These are phyloP conservation scores for Platismatia glauca DNA, from an alignment of 495 filamentous ascomycete species.

Conservation along the genomic window DNA sequence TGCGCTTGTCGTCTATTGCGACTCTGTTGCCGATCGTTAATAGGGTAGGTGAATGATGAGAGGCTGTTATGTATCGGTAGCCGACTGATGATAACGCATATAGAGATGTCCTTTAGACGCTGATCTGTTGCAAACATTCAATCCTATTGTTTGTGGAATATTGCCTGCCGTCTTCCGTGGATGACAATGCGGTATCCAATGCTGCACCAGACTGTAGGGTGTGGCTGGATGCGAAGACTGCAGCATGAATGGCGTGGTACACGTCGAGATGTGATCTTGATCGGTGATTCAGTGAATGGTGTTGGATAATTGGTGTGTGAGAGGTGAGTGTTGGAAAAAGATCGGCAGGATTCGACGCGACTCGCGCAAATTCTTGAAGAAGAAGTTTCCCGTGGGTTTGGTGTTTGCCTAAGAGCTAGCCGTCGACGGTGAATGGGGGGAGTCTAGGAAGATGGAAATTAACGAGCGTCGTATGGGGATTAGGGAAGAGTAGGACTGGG, in stretches of 20 bases:
- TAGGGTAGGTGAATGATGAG: no score
- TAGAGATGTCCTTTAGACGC: slow-evolving; percentile 1
- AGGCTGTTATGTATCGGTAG: neutral
- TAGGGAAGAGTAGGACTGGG: neutral
- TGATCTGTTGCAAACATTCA: slow-evolving; percentile 1
- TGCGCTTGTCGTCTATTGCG: slow-evolving; percentile 16
- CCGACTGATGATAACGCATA: slow-evolving; percentile 6
- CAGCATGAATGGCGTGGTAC: neutral
- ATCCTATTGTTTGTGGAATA: neutral
- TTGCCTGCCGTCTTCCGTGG: neutral
- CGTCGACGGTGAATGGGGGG: neutral
- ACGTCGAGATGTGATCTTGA: neutral
- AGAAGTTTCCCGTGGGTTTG: slow-evolving; percentile 1
- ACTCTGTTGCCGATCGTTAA: slow-evolving; percentile 6
- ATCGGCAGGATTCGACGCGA: slow-evolving; percentile 4
- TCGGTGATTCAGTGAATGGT: neutral
- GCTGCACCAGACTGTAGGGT: neutral
- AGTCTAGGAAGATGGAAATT: slow-evolving; percentile 5
- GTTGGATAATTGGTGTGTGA: neutral
- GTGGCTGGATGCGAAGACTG: neutral
- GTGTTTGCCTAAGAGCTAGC: slow-evolving; percentile 7
- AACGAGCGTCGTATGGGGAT: slow-evolving; percentile 6
- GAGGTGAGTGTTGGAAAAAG: slow-evolving; percentile 5
- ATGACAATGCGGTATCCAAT: slow-evolving; percentile 5
- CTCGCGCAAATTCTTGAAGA: neutral